Evolutionary conservation across 805 yeast genomes (phyloP).

Genomic region (Candida ipomoeae): DNA sequence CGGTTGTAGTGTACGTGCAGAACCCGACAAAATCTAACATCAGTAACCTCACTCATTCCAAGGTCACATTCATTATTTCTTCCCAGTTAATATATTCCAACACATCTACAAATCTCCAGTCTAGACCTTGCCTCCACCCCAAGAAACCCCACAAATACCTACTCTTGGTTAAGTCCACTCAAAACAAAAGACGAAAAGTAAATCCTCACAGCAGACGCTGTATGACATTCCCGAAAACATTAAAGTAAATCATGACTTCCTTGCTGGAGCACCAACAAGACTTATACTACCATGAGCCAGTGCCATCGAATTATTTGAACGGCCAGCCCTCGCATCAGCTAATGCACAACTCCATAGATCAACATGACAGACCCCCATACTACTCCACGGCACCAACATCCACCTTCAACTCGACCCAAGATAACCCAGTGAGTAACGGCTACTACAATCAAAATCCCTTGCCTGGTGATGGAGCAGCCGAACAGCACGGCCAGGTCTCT

Average conservation of each 20-base stretch:
- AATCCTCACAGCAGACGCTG: not conserved
- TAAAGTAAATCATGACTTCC: constrained; percentile 16
- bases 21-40: constrained; percentile 3
- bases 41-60: not conserved
- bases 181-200: not conserved
- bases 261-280: constrained; percentile 17
- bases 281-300: constrained; percentile 25
- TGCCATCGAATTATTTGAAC: constrained; percentile 17
- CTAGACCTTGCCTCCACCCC: not conserved
- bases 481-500: constrained; percentile 6
- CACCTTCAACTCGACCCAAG: constrained; percentile 13
- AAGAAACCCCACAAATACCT: not conserved
- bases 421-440: constrained; percentile 13
- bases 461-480: constrained; percentile 9
- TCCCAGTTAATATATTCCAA: not conserved
- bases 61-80: not conserved
- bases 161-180: not conserved
- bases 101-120: not conserved
- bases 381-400: constrained; percentile 16
- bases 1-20: constrained; percentile 4
- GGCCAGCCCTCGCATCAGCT: constrained; percentile 16
- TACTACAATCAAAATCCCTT: constrained; percentile 11
- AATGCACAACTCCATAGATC: constrained; percentile 14
- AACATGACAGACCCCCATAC: constrained; percentile 20
- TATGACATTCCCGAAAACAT: not conserved